A percentile compares a stretch with the other conserved stretches of the same genome.
Conservation (phyloP, 2,329 filamentous ascomycete genomes). For the Blastomyces emzantsi region DNA sequence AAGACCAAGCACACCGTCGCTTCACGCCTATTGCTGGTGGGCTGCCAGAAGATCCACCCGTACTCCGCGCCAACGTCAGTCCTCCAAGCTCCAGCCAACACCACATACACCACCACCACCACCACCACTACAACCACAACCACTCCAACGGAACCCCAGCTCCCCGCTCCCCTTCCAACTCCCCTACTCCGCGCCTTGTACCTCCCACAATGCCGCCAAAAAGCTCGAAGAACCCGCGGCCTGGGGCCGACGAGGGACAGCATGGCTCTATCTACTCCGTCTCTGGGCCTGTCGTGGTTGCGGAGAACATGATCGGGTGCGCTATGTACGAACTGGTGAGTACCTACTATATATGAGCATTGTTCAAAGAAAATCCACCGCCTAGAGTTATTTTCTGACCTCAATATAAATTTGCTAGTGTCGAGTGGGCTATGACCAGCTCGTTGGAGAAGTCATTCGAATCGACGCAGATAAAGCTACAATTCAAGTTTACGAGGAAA, state of each 20-base stretch:
- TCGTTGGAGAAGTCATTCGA: slow-evolving; percentile 96
- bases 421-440: slow-evolving; percentile 80
- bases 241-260: slow-evolving; percentile 44
- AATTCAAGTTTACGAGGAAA: slow-evolving; percentile 99
- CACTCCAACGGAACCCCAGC: slow-evolving; percentile 20
- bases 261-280: slow-evolving; percentile 62
- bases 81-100: slow-evolving; percentile 12
- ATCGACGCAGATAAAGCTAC: slow-evolving; percentile 93
- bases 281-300: slow-evolving; percentile 83
- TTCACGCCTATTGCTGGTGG: not conserved
- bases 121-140: slow-evolving; percentile 28
- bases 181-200: slow-evolving; percentile 11
- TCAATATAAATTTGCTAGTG: slow-evolving; percentile 47
- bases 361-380: too few species aligned
- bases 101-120: slow-evolving; percentile 26
- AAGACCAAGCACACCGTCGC: slow-evolving; percentile 35
- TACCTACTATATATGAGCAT: slow-evolving; percentile 15
- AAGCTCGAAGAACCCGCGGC: slow-evolving; percentile 37
- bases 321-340: slow-evolving; percentile 98
- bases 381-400: slow-evolving; percentile 9
- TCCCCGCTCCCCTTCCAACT: slow-evolving; percentile 21
- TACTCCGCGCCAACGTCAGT: slow-evolving; percentile 12
- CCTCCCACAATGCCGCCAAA: slow-evolving; percentile 36
- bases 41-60: slow-evolving; percentile 8
- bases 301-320: slow-evolving; percentile 97